These are phyloP conservation scores for Aspergillus sp. DNA, from an alignment of 2,329 filamentous ascomycete species.

Conservation along the genomic window DNA sequence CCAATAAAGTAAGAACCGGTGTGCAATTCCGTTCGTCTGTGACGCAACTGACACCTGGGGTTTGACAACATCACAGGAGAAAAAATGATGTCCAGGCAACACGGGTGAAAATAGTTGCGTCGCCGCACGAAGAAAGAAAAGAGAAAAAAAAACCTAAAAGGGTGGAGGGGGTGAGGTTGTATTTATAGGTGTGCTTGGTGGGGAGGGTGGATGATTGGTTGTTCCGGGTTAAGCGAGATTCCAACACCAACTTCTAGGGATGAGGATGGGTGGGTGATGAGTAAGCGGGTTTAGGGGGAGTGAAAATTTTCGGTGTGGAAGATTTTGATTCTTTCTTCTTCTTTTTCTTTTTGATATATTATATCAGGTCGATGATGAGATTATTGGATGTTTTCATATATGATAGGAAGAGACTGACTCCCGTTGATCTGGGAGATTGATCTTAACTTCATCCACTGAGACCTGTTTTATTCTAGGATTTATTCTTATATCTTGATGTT, in stretches of 20 bases:
- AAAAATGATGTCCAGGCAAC: conserved; percentile 70
- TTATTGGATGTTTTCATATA: conserved; percentile 37
- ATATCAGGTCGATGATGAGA: conserved; percentile 46
- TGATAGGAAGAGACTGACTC: conserved; percentile 54
- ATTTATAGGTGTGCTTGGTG: conserved; percentile 29
- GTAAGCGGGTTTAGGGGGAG: conserved; percentile 7
- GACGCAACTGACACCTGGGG: conserved; percentile 75
- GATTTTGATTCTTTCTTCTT: conserved; percentile 11
- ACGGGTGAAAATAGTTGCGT: conserved; percentile 73
- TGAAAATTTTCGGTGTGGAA: neutral
- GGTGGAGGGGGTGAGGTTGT: neutral
- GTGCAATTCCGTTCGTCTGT: conserved; percentile 81
- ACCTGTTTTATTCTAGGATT: conserved; percentile 23
- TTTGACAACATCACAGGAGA: conserved; percentile 47
- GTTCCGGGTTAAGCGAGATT: conserved; percentile 13
- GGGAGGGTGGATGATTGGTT: conserved; percentile 2
- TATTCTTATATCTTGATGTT: conserved; percentile 8
- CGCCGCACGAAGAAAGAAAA: conserved; percentile 76
- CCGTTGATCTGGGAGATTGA: conserved; percentile 36
- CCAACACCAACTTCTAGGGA: no score
- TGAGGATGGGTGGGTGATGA: neutral
- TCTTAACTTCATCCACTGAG: conserved; percentile 47
- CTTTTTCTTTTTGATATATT: conserved; percentile 18
- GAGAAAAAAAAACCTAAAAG: conserved; percentile 44
- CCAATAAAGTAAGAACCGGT: conserved; percentile 57